A percentile compares a stretch with the other conserved stretches of the same genome.
phyloP scores from a whole-genome alignment of 2,329 filamentous ascomycete species.

The Orbilia quercus region DNA sequence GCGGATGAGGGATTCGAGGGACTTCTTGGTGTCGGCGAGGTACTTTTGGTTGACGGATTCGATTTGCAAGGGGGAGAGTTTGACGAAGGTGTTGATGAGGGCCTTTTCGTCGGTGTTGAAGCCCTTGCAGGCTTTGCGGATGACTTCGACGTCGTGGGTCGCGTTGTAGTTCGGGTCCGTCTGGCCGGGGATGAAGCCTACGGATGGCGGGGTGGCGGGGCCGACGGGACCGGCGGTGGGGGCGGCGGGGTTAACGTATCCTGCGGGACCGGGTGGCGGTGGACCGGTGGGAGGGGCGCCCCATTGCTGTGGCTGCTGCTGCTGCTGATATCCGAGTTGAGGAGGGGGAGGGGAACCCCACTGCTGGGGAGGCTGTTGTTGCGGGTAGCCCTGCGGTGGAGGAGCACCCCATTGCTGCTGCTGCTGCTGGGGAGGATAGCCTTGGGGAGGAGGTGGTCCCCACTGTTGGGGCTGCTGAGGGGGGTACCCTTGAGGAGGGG shows the following conservation, averaged over 20 bases:
- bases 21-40: slow-evolving; percentile 72
- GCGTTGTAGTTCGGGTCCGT: slow-evolving; percentile 67
- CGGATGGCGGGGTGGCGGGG: slow-evolving; percentile 51
- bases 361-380: slow-evolving; percentile 48
- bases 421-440: slow-evolving; percentile 20
- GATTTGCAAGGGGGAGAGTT: slow-evolving; percentile 79
- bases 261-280: too few species aligned
- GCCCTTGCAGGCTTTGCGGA: slow-evolving; percentile 89
- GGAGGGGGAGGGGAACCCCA: slow-evolving; percentile 56
- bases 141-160: slow-evolving; percentile 73
- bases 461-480: slow-evolving; percentile 17
- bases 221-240: slow-evolving; percentile 15
- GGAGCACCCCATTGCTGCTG: slow-evolving; percentile 30
- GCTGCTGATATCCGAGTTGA: slow-evolving; percentile 61
- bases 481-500: slow-evolving; percentile 18
- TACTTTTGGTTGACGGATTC: slow-evolving; percentile 76
- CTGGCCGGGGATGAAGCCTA: slow-evolving; percentile 51
- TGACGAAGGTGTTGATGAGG: slow-evolving; percentile 76
- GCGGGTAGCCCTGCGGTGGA: slow-evolving; percentile 61
- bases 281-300: slow-evolving; percentile 32
- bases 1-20: slow-evolving; percentile 79
- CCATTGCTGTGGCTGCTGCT: slow-evolving; percentile 60
- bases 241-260: not conserved
- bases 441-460: slow-evolving; percentile 20
- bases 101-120: slow-evolving; percentile 88